phyloP scores from a whole-genome alignment of 1,284 basidiomycete genomes.

The Trichosporon sp. region DNA sequence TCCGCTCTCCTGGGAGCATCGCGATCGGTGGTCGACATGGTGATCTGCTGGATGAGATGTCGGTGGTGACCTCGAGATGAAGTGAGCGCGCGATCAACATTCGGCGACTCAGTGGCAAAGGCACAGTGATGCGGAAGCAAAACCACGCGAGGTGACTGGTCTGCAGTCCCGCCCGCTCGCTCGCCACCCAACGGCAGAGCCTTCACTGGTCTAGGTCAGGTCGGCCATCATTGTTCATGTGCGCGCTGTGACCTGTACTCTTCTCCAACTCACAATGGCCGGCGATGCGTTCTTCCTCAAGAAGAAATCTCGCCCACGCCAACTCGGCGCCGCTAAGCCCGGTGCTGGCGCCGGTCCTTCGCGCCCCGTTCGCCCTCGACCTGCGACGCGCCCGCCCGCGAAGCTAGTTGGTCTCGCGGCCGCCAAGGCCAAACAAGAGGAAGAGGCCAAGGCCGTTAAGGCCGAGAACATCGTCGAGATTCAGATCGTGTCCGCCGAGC shows the following conservation, averaged over 20 bases:
- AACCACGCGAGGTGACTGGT: neutral
- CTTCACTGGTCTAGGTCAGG: neutral
- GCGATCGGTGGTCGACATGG: slow-evolving; percentile 38
- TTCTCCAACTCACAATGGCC: slow-evolving; percentile 34
- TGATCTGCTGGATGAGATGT: neutral
- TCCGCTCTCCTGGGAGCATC: slow-evolving; percentile 44
- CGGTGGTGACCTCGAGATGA: neutral
- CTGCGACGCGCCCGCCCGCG: slow-evolving; percentile 13
- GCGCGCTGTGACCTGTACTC: neutral
- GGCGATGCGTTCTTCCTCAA: slow-evolving; percentile 47
- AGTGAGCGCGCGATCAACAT: neutral
- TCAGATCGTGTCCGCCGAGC: slow-evolving; percentile 45
- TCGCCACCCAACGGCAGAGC: slow-evolving; percentile 18
- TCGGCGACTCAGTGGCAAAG: slow-evolving; percentile 1
- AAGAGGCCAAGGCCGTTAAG: slow-evolving; percentile 23
- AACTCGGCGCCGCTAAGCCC: slow-evolving; percentile 8
- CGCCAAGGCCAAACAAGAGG: slow-evolving; percentile 16
- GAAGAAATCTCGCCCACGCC: slow-evolving; percentile 35
- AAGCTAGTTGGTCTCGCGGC: neutral
- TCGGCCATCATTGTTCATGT: neutral
- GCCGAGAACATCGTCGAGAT: slow-evolving; percentile 41
- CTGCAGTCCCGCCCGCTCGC: neutral
- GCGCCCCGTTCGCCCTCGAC: slow-evolving; percentile 1
- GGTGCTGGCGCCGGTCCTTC: neutral
- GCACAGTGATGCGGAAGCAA: neutral